A percentile compares a stretch with the other conserved stretches of the same genome.
phyloP scores from a whole-genome alignment of 352 stramenopile genomes.

The Phytophthora citrophthora region DNA sequence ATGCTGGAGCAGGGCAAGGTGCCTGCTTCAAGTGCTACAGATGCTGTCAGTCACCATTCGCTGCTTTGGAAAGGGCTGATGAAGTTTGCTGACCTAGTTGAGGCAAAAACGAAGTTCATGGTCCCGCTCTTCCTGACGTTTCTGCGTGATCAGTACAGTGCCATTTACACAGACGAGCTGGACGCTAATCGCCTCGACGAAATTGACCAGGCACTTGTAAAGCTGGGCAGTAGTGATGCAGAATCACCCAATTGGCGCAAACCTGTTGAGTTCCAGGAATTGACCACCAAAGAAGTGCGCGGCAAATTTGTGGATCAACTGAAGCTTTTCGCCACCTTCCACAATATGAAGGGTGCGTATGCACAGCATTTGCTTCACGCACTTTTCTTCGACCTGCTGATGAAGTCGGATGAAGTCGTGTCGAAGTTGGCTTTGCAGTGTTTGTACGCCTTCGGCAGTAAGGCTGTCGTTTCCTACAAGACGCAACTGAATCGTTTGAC shows the following conservation, averaged over 20 bases:
- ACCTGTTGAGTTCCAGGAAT: conserved; percentile 37
- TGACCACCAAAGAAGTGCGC: conserved; percentile 81
- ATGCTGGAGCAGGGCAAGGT: conserved; percentile 61
- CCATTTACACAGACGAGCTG: conserved; percentile 83
- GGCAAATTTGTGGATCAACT: conserved; percentile 85
- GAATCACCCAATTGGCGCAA: conserved; percentile 39
- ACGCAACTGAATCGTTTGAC: conserved; percentile 82
- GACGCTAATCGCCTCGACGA: conserved; percentile 39
- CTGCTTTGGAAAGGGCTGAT: conserved; percentile 84
- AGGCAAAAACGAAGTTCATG: conserved; percentile 88
- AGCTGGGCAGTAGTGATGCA: conserved; percentile 25
- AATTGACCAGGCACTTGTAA: conserved; percentile 61
- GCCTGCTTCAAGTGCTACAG: conserved; percentile 55
- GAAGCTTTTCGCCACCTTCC: conserved; percentile 83
- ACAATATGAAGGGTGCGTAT: conserved; percentile 89
- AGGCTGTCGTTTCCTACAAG: conserved; percentile 88
- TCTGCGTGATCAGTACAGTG: conserved; percentile 79
- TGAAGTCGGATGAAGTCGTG: conserved; percentile 89
- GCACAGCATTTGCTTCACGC: conserved; percentile 77
- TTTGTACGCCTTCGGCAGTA: conserved; percentile 85
- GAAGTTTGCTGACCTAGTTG: conserved; percentile 76
- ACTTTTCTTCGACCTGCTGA: conserved; percentile 89
- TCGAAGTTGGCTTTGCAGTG: conserved; percentile 89
- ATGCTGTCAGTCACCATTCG: conserved; percentile 73
- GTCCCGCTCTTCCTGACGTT: conserved; percentile 88